Evolutionary conservation across 1,139 yeast species (phyloP), one percentile per base, ranked within the genome.

Genomic region (Kodamaea anthophila): DNA sequence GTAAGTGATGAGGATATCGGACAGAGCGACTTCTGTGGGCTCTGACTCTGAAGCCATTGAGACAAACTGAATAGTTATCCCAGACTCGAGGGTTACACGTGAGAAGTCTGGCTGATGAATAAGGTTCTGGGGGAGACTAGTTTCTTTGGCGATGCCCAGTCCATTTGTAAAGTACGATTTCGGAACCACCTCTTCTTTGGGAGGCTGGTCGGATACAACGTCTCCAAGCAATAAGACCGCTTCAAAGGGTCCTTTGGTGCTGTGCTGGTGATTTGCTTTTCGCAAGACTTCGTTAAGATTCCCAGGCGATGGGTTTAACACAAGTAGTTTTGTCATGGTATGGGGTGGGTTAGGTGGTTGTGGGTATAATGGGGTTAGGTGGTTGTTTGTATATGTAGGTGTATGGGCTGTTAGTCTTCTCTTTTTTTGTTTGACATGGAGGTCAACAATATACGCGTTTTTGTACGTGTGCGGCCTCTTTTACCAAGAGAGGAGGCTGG

Each of bases 221-320:
- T 70, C 70, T 2, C 85, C 83, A 8, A 78, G 40, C 6, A 78
- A 46, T 5, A 79, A 26, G 1, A 72, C 67, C 4, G 70, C 60
- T 30, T 70, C 80, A 46, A 80, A 80, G 0, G 85, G 85, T 0
- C 86, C 86, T 29, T 74, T 75, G 41, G 73, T 77, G 13, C 48
- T 37, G 42, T 77, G 59, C 33, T 78, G 66, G 1, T 56, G 32
- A 42, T 72, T 71, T 3, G 77, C 64, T 35, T 76, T 75, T 9
- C 47, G 54, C 6, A 75, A 43, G 0, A 74, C 66, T 26, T 58
- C 58, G 1, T 59, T 61, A 5, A 73, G 35, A 18, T 58, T 53
- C 2, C 47, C 46, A 1, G 65, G 56, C 2, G 58, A 46, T 1
- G 81, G 75, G 45, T 75, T 68, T n/a, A 74, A 51, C 14, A 76